Base-by-base conservation (phyloP, 352 stramenopile species). In the Globisporangium viniferum region DNA sequence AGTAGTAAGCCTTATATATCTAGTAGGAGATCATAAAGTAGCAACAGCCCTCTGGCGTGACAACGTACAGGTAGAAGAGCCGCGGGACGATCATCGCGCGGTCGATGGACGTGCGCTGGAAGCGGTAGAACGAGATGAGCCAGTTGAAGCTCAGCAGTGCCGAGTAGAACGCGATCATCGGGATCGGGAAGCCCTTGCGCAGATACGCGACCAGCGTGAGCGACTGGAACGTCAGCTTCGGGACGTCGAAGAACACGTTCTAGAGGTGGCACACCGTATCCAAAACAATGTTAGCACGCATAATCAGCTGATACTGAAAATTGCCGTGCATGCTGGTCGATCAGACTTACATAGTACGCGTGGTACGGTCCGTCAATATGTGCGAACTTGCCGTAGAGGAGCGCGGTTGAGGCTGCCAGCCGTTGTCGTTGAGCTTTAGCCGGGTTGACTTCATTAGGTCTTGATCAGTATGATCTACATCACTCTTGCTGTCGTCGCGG, bases 101-200 rank as follows among this genome's bases (percentile, higher is more conserved):
- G 53, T 87, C 79, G 0, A 75, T 62, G 5, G 57, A 70, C 10
- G 64, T 73, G n/a, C 76, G 74, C 59, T 83, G 71, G 54, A 84
- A 87, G 10, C 79, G 71, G 59, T 81, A 87, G 56, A 84, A 81
- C 10, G 79, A 84, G 22, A 84, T 72, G 18, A 78, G 41, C 69
- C 71, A 84, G 61, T 87, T 84, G 65, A 81, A 69, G 2, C 66
- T 72, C 14, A 87, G 64, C 27, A 75, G 58, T 6, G 69, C 60
- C 24, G 71, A 69, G 55, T 81, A 87, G 48, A 86, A 84, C 10
- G 59, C 59, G 7, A 81, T 80, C 24, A 83, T 66, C 0, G 73
- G 62, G 1, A 81, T 65, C 14, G 75, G 77, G n/a, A 83, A 87
- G 1, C 79, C 77, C 20, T 80, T 79, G 48, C 48, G 63, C 20